Conservation (phyloP, 2,329 filamentous ascomycete species). For the Colletotrichum horii region DNA sequence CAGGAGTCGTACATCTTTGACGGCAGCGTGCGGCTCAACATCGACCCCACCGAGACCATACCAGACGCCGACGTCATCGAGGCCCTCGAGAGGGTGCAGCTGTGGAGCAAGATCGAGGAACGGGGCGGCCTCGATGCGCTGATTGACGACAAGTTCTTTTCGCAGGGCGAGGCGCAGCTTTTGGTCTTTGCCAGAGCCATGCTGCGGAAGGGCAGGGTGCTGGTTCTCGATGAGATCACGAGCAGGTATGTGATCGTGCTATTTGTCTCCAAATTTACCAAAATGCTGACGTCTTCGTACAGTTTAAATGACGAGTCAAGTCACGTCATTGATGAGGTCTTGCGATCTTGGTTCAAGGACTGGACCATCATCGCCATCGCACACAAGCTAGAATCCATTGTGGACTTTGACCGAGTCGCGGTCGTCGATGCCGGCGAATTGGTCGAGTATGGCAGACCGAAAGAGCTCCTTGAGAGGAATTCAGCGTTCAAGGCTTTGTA, state of each 20-base stretch:
- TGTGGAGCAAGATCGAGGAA: conserved; percentile 45
- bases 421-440: conserved; percentile 55
- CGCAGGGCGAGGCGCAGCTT: conserved; percentile 54
- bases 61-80: conserved; percentile 45
- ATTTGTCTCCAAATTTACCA: no score
- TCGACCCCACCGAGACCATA: conserved; percentile 44
- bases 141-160: conserved; percentile 36
- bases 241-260: conserved; percentile 30
- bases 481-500: conserved; percentile 9
- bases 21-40: conserved; percentile 51
- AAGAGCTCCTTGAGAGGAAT: not conserved
- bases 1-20: conserved; percentile 57
- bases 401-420: conserved; percentile 53
- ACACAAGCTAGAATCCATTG: conserved; percentile 40
- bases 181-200: conserved; percentile 53
- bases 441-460: conserved; percentile 38
- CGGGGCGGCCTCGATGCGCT: conserved; percentile 40
- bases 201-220: conserved; percentile 39
- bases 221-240: conserved; percentile 48
- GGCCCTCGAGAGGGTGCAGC: conserved; percentile 48
- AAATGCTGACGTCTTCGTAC: not conserved
- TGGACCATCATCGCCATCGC: conserved; percentile 51
- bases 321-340: conserved; percentile 15
- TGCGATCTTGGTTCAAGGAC: conserved; percentile 21
- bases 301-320: conserved; percentile 24